These are phyloP conservation scores for Backusella tuberculispora DNA, from an alignment of 192 early-diverging fungal genomes.

Conservation along the genomic window DNA sequence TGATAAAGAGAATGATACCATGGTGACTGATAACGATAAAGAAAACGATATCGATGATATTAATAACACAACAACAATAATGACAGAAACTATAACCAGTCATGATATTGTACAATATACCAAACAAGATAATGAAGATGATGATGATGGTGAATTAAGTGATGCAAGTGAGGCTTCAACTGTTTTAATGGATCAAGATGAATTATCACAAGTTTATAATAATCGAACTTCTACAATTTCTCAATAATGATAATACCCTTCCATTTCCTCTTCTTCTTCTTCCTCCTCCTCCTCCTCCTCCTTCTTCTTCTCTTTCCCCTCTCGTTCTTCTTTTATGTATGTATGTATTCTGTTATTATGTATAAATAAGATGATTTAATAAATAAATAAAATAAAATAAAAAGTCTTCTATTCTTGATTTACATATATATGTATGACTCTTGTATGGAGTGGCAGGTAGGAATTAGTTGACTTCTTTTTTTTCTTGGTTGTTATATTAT, in stretches of 20 bases:
- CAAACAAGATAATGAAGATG: neutral
- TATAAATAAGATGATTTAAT: no score
- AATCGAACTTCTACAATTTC: neutral
- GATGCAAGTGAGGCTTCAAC: slow-evolving; percentile 25
- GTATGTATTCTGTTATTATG: no score
- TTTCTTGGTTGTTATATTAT: no score
- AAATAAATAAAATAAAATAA: no score
- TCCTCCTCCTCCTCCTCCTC: no score
- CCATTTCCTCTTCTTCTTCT: no score
- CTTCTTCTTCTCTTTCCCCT: no score
- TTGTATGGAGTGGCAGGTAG: no score
- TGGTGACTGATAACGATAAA: neutral
- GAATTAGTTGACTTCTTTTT: no score
- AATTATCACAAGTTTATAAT: neutral
- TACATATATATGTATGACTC: no score
- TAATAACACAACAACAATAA: neutral
- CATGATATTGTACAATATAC: neutral
- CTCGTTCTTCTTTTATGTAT: no score
- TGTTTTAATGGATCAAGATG: slow-evolving; percentile 16
- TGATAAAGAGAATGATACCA: neutral
- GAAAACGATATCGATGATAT: neutral
- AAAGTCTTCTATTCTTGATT: no score
- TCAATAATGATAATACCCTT: neutral
- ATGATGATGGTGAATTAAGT: slow-evolving; percentile 28
- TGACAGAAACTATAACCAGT: neutral